Evolutionary conservation across 2,329 filamentous ascomycete species (phyloP), one percentile per base, ranked within the genome.

Genomic region (Microcyclospora tardicrescens): DNA sequence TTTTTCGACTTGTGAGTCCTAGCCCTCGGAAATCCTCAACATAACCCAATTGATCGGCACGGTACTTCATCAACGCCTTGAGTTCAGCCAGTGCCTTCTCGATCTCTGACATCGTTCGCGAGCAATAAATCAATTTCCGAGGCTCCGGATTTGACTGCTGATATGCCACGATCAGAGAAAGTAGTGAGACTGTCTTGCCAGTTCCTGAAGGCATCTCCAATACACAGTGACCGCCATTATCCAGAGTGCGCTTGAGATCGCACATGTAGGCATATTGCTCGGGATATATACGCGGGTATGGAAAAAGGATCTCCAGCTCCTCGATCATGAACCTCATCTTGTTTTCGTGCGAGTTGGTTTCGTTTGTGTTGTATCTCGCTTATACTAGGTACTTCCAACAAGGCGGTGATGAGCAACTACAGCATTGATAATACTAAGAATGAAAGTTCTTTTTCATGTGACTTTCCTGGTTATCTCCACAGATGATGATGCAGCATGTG

Each of bases 191-290:
- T 0, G 91, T 98, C 69, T 98, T 98, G 44, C 91, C 91, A 16
- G 91, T 98, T 33, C 91, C 91, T 43, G 91, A 98, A 62, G 91
- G 91, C 91, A 98, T 98, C 66, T 98, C 91, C 52, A 98, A 67
- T 15, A 98, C 89, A 61, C 87, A 95, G 64, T 98, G 86, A 44
- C 91, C 93, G 37, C 84, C 84, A 14, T 81, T 82, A 71, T 98
- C 91, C 55, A 98, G 79, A 14, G 91, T 96, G 61, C 72, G 74
- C 61, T 87, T 87, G 61, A 87, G 75, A 67, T 85, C 82, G 58
- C 79, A 84, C 82, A 87, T 87, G 66, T 87, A 81, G 46, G 73
- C 74, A 78, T 80, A 79, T 67, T 81, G 77, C 60, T 81, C 77
- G 38, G 81, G 76, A 59, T 83, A 83, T 53, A 83, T 80, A 51